A percentile compares a stretch with the other conserved stretches of the same genome.
phyloP scores from a whole-genome alignment of 176 grass and related monocot genomes.

The Cymbopogon citratus region DNA sequence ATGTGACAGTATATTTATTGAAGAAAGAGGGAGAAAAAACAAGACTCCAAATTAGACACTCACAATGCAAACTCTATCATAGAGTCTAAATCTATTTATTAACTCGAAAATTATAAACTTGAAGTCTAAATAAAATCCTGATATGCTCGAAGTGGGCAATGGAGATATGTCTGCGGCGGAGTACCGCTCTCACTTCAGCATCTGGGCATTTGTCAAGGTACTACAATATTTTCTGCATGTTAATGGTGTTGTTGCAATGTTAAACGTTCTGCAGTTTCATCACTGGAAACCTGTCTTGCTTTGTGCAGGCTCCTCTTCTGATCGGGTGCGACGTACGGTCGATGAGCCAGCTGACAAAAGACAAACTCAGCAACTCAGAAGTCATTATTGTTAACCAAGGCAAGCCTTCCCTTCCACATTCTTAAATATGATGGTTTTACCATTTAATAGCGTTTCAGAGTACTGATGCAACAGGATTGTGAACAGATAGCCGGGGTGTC shows the following conservation, averaged over 20 bases:
- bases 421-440: background rate
- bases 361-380: conserved; percentile 74
- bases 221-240: background rate
- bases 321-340: conserved; percentile 78
- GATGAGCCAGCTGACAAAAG: conserved; percentile 68
- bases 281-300: background rate
- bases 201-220: conserved; percentile 91
- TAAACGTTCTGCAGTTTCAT: background rate
- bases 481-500: conserved; percentile 70
- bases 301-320: conserved; percentile 75
- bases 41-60: too few relatives aligned
- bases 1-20: too few relatives aligned
- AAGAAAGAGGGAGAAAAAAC: too few relatives aligned
- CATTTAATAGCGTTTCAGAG: background rate
- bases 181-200: conserved; percentile 96
- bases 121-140: too few relatives aligned
- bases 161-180: conserved; percentile 80
- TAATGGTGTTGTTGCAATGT: background rate
- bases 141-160: conserved; percentile 94
- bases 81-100: too few relatives aligned
- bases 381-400: conserved; percentile 95
- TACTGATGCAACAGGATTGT: background rate
- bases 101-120: too few relatives aligned
- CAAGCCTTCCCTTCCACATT: conserved; percentile 5
- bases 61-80: too few relatives aligned